A percentile compares a stretch with the other conserved stretches of the same genome.
Evolutionary conservation across 2,329 filamentous ascomycete genomes (phyloP).

Genomic region (Grosmannia serpens): DNA sequence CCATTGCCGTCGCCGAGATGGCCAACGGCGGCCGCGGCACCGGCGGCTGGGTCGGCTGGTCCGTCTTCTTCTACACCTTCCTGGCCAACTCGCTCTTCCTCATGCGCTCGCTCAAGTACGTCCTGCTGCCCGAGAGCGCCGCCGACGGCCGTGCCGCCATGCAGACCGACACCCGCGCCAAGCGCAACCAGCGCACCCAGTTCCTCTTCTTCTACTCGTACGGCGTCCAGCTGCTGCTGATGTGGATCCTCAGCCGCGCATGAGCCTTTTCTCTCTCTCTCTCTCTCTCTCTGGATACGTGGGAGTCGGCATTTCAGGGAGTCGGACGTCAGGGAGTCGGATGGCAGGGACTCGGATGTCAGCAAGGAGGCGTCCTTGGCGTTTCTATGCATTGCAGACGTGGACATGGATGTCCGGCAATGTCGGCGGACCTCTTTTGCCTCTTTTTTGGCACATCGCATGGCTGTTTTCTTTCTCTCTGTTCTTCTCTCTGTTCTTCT

Average conservation of each 20-base stretch:
- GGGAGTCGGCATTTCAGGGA: too few species aligned
- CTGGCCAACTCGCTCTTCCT: constrained; percentile 90
- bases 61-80: constrained; percentile 83
- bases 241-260: constrained; percentile 58
- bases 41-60: constrained; percentile 80
- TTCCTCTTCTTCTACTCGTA: constrained; percentile 94
- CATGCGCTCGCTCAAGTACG: constrained; percentile 90
- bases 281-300: too few species aligned
- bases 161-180: constrained; percentile 65
- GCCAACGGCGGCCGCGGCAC: constrained; percentile 70
- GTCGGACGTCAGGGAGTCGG: too few species aligned
- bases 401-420: too few species aligned
- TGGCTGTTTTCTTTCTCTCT: too few species aligned
- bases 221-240: constrained; percentile 84
- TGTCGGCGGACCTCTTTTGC: too few species aligned
- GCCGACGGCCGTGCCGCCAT: constrained; percentile 53
- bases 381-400: too few species aligned
- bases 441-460: too few species aligned
- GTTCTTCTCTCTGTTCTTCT: too few species aligned
- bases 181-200: constrained; percentile 78
- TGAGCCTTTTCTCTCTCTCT: too few species aligned
- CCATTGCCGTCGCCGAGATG: constrained; percentile 67
- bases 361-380: too few species aligned
- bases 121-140: constrained; percentile 75
- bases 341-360: too few species aligned